Conservation (phyloP, 495 filamentous ascomycete species). For the Aspergillus incahuasiensis region DNA sequence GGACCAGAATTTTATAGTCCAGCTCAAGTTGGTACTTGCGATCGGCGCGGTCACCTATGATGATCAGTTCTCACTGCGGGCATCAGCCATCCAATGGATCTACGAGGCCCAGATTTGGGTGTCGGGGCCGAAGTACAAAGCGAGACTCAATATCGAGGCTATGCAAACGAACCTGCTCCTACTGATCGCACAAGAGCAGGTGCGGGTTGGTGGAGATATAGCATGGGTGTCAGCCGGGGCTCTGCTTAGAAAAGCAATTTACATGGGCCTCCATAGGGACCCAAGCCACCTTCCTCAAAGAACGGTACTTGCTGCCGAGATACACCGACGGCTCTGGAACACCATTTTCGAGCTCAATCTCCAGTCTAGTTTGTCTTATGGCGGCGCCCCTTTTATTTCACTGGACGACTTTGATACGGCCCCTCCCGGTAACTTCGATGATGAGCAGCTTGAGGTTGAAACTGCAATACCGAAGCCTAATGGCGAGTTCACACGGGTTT, state of each 20-base stretch:
- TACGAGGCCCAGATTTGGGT: slow-evolving; percentile 51
- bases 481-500: slow-evolving; percentile 36
- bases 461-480: slow-evolving; percentile 28
- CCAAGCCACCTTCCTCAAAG: slow-evolving; percentile 42
- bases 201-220: slow-evolving; percentile 43
- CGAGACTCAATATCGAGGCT: slow-evolving; percentile 36
- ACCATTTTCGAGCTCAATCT: slow-evolving; percentile 53
- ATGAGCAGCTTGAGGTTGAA: slow-evolving; percentile 22
- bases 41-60: slow-evolving; percentile 44
- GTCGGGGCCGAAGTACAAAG: slow-evolving; percentile 46
- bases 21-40: slow-evolving; percentile 48
- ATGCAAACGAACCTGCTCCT: slow-evolving; percentile 48
- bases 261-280: slow-evolving; percentile 60
- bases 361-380: slow-evolving; percentile 46
- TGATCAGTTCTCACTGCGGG: slow-evolving; percentile 29
- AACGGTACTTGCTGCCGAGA: slow-evolving; percentile 44
- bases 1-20: slow-evolving; percentile 29
- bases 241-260: slow-evolving; percentile 51
- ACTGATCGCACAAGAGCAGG: slow-evolving; percentile 43
- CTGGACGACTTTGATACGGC: slow-evolving; percentile 50
- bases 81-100: slow-evolving; percentile 42
- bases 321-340: slow-evolving; percentile 58
- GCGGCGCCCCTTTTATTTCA: slow-evolving; percentile 45
- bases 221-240: slow-evolving; percentile 55
- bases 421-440: slow-evolving; percentile 46